Base-by-base conservation (phyloP, 805 yeast genomes). In the Starmera amethionina region DNA sequence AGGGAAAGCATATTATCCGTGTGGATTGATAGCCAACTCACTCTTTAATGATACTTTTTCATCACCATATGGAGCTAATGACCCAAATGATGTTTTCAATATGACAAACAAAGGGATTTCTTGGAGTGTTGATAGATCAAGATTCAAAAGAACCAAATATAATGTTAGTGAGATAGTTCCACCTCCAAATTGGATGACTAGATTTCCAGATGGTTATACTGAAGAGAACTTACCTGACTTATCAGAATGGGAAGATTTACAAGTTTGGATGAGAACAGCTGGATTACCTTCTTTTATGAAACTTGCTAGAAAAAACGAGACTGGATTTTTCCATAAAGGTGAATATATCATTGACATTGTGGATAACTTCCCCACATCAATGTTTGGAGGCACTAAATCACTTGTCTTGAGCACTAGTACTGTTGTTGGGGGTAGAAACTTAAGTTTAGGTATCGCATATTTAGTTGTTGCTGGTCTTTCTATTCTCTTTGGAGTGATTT, bases 181-280 rank as follows among this genome's bases (percentile, higher is more conserved):
- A 11, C 98, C 98, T 6, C 95, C 93, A 39, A 86, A 83, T 63
- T 90, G 98, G 98, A 67, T 63, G 33, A 70, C 74, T 46, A 65
- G 55, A 63, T 90, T 62, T 59, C 97, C 97, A 2, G 63, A 88
- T 44, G 97, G 97, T 0, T 90, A 93, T 63, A 86, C 82, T n/a
- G 79, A 73, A 30, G 75, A 75, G 6, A 87, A 86, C 58, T 51
- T 90, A 45, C 95, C 95, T 3, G 81, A 84, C 55, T 57, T 90
- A 37, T 70, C 84, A 2, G 56, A 63, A 31, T 79, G 93, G 87
- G 90, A 86, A 56, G 79, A 79, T 48, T 74, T 90, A 51, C 96
- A 88, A 66, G 90, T 88, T 60, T 90, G 98, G 98, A 90, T 90
- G 97, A 77, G 95, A 53, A 88, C 97, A 1, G 96, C 97, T 0